These are phyloP conservation scores for Pythium angustatum DNA, from an alignment of 352 stramenopile genomes.

Conservation along the genomic window DNA sequence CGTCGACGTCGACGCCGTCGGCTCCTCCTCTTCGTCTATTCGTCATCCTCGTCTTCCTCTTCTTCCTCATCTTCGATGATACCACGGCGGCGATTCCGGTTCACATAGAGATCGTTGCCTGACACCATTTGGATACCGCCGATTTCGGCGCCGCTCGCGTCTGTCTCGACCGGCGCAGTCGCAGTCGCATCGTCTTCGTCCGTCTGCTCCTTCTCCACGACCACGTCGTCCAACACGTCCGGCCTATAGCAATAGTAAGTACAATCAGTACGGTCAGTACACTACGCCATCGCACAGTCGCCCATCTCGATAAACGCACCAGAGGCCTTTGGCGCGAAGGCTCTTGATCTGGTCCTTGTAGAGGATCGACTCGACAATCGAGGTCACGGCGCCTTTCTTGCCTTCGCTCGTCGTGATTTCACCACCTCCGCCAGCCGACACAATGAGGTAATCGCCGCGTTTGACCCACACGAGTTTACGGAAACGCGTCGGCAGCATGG, in stretches of 20 bases:
- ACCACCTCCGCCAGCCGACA: conserved; percentile 66
- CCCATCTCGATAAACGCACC: conserved; percentile 49
- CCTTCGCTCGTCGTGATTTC: conserved; percentile 74
- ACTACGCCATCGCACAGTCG: neutral
- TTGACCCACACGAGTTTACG: conserved; percentile 99
- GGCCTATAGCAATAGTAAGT: conserved; percentile 42
- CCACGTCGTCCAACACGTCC: conserved; percentile 46
- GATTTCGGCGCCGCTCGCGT: conserved; percentile 13
- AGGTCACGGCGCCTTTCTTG: conserved; percentile 89
- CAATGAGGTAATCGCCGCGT: conserved; percentile 96
- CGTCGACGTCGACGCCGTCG: neutral
- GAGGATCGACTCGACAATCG: conserved; percentile 95
- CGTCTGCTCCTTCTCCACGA: conserved; percentile 23
- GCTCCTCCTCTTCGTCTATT: conserved; percentile 37
- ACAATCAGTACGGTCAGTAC: neutral
- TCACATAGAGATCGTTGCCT: conserved; percentile 55
- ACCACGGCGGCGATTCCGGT: conserved; percentile 77
- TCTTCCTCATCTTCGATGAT: conserved; percentile 73
- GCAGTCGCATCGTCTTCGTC: conserved; percentile 15
- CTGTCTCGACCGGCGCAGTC: conserved; percentile 21
- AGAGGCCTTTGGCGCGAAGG: conserved; percentile 93
- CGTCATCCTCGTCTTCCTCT: conserved; percentile 50
- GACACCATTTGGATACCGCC: conserved; percentile 65
- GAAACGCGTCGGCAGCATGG: conserved; percentile 97
- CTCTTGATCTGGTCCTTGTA: conserved; percentile 99